phyloP scores from a whole-genome alignment of 2,329 filamentous ascomycete species.

The Cytospora piceicola region DNA sequence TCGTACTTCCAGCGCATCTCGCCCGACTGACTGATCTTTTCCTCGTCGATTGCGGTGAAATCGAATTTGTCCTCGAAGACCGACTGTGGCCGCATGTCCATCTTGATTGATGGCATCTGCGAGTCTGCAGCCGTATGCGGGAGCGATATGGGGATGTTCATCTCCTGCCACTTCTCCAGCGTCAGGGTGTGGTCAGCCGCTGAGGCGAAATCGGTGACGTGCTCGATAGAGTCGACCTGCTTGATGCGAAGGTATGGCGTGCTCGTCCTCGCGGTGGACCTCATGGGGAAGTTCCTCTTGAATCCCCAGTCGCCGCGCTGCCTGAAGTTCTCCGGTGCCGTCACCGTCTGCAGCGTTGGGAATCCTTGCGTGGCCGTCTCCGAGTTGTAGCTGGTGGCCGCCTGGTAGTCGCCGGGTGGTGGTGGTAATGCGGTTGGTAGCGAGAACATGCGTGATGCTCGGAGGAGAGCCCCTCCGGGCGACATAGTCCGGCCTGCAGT shows the following conservation, averaged over 20 bases:
- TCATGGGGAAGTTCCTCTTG: slow-evolving; percentile 80
- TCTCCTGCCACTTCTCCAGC: slow-evolving; percentile 82
- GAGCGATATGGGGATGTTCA: slow-evolving; percentile 72
- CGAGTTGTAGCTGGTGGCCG: slow-evolving; percentile 56
- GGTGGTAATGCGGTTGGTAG: slow-evolving; percentile 75
- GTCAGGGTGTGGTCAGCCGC: slow-evolving; percentile 81
- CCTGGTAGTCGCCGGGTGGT: slow-evolving; percentile 56
- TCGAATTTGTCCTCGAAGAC: slow-evolving; percentile 65
- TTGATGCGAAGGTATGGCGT: slow-evolving; percentile 78
- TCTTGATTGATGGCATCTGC: not conserved
- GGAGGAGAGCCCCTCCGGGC: slow-evolving; percentile 71
- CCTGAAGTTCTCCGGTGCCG: slow-evolving; percentile 73
- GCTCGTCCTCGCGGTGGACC: slow-evolving; percentile 71
- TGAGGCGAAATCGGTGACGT: slow-evolving; percentile 86
- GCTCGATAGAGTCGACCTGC: slow-evolving; percentile 81
- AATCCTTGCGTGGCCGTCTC: slow-evolving; percentile 73
- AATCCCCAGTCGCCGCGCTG: slow-evolving; percentile 88
- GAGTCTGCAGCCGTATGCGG: slow-evolving; percentile 37
- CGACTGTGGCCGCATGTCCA: slow-evolving; percentile 46
- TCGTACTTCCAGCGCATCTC: slow-evolving; percentile 67
- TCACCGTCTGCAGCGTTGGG: slow-evolving; percentile 83
- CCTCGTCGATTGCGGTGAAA: slow-evolving; percentile 49
- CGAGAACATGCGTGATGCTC: slow-evolving; percentile 87
- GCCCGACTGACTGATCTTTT: slow-evolving; percentile 41
- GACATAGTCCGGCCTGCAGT: slow-evolving; percentile 46